Evolutionary conservation across 805 yeast genomes (phyloP).

Genomic region (Nakazawaea siamensis): DNA sequence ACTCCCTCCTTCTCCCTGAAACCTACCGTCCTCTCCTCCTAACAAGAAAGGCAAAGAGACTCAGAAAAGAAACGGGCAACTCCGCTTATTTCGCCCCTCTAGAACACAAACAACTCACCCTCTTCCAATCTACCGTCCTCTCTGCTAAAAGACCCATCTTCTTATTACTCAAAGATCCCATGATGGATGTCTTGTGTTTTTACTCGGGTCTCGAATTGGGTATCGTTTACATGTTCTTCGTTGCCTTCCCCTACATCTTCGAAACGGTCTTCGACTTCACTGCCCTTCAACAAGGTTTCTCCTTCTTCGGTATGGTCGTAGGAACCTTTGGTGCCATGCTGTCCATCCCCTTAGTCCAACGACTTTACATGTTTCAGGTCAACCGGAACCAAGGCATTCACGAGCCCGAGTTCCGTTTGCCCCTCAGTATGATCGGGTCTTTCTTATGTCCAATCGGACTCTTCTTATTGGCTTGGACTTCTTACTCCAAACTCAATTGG

Average conservation of each 20-base stretch:
- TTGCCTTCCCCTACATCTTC: constrained; percentile 58
- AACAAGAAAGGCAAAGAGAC: constrained; percentile 39
- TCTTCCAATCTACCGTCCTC: constrained; percentile 28
- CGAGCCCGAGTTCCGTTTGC: constrained; percentile 50
- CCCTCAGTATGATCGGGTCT: constrained; percentile 52
- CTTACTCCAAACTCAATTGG: constrained; percentile 44
- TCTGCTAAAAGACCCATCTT: constrained; percentile 47
- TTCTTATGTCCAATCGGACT: constrained; percentile 43
- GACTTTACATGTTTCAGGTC: constrained; percentile 24
- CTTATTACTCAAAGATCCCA: constrained; percentile 41
- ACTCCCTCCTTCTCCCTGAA: constrained; percentile 20
- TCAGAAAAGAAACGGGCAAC: constrained; percentile 36
- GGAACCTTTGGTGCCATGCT: constrained; percentile 41
- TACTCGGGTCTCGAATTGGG: constrained; percentile 53
- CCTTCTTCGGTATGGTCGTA: constrained; percentile 50
- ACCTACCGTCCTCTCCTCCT: constrained; percentile 47
- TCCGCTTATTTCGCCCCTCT: constrained; percentile 29
- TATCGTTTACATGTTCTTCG: constrained; percentile 55
- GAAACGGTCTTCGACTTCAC: constrained; percentile 40
- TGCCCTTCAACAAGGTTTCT: constrained; percentile 50
- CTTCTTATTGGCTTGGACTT: constrained; percentile 55
- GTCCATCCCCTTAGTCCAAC: constrained; percentile 23
- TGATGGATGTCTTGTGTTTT: constrained; percentile 44
- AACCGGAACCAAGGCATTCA: constrained; percentile 31
- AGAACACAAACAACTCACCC: constrained; percentile 26